Percentiles rank a stretch among this genome's conserved stretches.
phyloP scores from a whole-genome alignment of 805 yeast genomes.

The Huiozyma sinensis region DNA sequence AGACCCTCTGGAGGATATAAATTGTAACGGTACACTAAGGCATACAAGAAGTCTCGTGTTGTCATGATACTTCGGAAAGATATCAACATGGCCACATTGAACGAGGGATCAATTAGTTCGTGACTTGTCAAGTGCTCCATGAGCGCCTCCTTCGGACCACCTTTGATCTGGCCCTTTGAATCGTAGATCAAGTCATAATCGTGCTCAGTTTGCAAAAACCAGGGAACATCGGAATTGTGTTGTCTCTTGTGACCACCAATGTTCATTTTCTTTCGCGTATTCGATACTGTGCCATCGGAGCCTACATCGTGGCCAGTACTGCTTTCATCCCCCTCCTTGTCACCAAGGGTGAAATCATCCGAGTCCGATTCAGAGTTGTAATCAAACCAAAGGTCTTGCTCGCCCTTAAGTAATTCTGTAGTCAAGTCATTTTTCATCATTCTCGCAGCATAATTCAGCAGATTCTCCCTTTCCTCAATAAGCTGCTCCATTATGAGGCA shows the following conservation, averaged over 20 bases:
- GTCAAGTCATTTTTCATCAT: conserved; percentile 67
- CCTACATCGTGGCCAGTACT: neutral
- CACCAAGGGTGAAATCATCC: conserved; percentile 4
- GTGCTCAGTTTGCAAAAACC: conserved; percentile 64
- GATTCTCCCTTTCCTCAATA: conserved; percentile 59
- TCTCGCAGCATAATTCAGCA: conserved; percentile 63
- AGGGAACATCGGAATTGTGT: conserved; percentile 36
- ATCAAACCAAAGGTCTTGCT: conserved; percentile 29
- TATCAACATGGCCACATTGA: conserved; percentile 58
- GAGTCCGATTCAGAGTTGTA: conserved; percentile 20
- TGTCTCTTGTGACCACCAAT: neutral
- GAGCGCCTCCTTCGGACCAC: conserved; percentile 72
- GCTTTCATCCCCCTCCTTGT: neutral
- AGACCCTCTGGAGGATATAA: conserved; percentile 80
- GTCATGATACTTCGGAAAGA: conserved; percentile 69
- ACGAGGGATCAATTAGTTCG: conserved; percentile 47
- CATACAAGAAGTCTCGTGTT: conserved; percentile 48
- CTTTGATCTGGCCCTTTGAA: conserved; percentile 61
- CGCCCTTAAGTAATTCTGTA: conserved; percentile 43
- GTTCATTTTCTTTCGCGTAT: conserved; percentile 10
- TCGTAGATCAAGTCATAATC: conserved; percentile 52
- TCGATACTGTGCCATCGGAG: neutral
- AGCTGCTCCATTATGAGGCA: conserved; percentile 41
- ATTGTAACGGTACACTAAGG: conserved; percentile 54
- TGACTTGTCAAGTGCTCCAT: conserved; percentile 76